Base-by-base conservation (phyloP, 495 filamentous ascomycete genomes). In the Acidiella bohemica region DNA sequence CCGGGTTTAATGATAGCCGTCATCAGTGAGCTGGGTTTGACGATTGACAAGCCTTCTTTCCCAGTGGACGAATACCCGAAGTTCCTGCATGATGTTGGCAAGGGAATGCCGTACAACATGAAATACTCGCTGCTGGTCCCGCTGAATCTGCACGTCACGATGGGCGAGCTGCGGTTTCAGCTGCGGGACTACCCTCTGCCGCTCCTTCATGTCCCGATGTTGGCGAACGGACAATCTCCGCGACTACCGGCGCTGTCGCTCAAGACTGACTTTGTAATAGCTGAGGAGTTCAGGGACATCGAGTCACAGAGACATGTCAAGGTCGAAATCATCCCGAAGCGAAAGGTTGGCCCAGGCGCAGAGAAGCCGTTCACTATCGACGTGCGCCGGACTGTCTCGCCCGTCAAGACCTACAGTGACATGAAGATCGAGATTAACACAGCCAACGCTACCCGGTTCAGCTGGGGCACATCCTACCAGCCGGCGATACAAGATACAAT, bases 401-500 rank as follows among this genome's bases (percentile, higher is more conserved):
- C 90, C 0, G 87, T 99, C 27, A 99, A 99, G 66, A 90, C 85
- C 1, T 99, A 88, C 56, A 95, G 92, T 0, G 81, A 96, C 47
- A 82, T 94, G 47, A 70, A 67, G 14, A 67, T 96, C 46, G 81
- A 93, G 38, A 93, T 99, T 53, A 88, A 95, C 55, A 95, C 88
- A 4, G 79, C 78, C 42, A 73, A 83, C 44, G 79, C 92, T 7
- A 99, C 90, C 6, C 76, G 81, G 40, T 87, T 96, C 36, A 94
- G 86, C 22, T 99, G 90, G 90, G 84, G 87, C 27, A 82, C 86
- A 41, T 93, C 90, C 0, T 96, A 96, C 54, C 90, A 99, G 47
- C 90, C 90, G 19, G 92, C 87, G 9, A 95, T 99, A 39, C 90
- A 99, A 59, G 90, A 99, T 53, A 94, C 95, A 83, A 99, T 99